A percentile compares a stretch with the other conserved stretches of the same genome.
Conservation (phyloP, 371 early-diverging fungal genomes). For the Mortierella sp. region DNA sequence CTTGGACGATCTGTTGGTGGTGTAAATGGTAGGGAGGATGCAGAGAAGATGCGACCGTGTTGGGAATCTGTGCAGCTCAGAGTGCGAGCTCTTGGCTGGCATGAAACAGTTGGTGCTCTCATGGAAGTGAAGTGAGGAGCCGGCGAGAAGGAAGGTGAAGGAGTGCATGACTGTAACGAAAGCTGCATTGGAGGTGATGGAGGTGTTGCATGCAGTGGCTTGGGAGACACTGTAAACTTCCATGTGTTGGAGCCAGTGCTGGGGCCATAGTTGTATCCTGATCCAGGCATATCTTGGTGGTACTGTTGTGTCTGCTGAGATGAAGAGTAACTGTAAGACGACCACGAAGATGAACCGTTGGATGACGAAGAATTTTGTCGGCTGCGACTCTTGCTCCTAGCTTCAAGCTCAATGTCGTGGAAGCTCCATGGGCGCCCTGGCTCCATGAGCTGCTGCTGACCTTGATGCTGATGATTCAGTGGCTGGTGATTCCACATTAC, state of each 20-base stretch:
- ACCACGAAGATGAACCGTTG: background rate
- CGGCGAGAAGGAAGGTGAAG: background rate
- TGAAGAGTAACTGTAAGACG: background rate
- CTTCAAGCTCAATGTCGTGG: conserved; percentile 50
- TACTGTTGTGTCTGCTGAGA: conserved; percentile 5
- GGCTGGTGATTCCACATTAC: background rate
- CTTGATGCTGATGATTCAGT: conserved; percentile 5
- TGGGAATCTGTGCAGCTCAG: conserved; percentile 25
- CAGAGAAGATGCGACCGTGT: background rate
- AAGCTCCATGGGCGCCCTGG: conserved; percentile 39
- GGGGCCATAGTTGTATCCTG: background rate
- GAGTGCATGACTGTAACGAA: background rate
- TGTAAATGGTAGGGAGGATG: conserved; percentile 7
- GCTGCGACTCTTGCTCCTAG: conserved; percentile 42
- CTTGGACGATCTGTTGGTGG: conserved; percentile 9
- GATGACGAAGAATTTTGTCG: conserved; percentile 38
- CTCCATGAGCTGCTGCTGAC: conserved; percentile 25
- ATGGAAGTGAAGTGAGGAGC: background rate
- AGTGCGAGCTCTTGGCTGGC: conserved; percentile 24
- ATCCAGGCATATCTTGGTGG: conserved; percentile 10
- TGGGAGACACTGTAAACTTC: conserved; percentile 15
- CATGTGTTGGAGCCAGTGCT: conserved; percentile 8
- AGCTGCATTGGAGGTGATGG: conserved; percentile 1
- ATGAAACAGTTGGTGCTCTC: background rate
- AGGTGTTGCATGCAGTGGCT: background rate